Evolutionary conservation across 345 rosid genomes (phyloP), one percentile per base, ranked within the genome.

Genomic region (Salix koriyanagi): DNA sequence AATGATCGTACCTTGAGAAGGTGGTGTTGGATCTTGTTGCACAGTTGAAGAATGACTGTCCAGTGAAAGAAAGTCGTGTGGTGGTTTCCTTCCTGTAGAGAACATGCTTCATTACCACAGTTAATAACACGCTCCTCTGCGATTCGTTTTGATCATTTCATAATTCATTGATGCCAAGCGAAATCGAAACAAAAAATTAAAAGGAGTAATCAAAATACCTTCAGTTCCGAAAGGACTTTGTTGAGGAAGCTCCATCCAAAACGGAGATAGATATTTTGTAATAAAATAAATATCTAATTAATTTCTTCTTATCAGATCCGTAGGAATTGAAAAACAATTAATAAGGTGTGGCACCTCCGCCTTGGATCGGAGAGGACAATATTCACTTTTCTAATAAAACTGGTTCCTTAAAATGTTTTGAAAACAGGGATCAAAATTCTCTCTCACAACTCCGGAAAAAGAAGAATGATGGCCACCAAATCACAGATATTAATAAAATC

Each of bases 21-120:
- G 79, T 62, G 91, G 87, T 30, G 85, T 90, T 80, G 90, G 97
- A 88, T 96, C 94, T 87, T 89, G 89, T 52, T 84, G 97, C 83
- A 75, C 82, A 32, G 89, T 82, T 80, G 99, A 81, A 85, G 99
- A 82, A 86, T 90, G 94, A 80, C 86, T 88, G 94, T 89, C 87
- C 81, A 94, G 92, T 72, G 99, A 91, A 67, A 94, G 88, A 86
- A 94, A 94, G 85, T 96, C 97, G 58, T 90, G 95, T 34, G 91
- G 88, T 80, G 97, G 86, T 89, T 94, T 89, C 84, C 90, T 91
- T 78, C 95, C 98, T 96, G 93, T 79, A 67, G 36, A 85, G 84
- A 77, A 78, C 73, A 70, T 58, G 61, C 84, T 74, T 86, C 84
- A 80, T 50, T 71, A 82, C 79, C 82, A 73, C 65, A 69, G 71